Evolutionary conservation across 257 asterid genomes (phyloP), one percentile per base, ranked within the genome.

Genomic region (Penstemon barbatus): DNA sequence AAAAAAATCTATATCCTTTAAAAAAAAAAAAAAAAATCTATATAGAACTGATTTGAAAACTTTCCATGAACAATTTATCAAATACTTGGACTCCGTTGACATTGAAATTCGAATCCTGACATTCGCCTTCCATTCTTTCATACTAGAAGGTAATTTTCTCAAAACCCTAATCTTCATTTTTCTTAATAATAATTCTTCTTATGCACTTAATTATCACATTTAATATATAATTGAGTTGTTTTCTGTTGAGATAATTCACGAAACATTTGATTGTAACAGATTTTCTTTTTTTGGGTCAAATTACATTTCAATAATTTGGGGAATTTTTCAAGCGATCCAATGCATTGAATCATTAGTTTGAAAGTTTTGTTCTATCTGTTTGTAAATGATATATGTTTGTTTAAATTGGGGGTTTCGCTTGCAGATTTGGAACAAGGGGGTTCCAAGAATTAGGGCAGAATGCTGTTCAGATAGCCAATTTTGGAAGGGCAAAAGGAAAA

Each of bases 371-470:
- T 25, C 33, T 25, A 25, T 25, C 33, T 25, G 33, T 25, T 25
- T 25, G 33, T 1, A 25, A 25, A 25, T 25, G 2, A 25, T 70
- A 66, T 51, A 44, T 52, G 6, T 33, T 37, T 56, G 71, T 63
- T 53, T 62, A 57, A 51, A 48, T 78, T 76, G 62, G 60, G 54
- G 65, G 41, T 49, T 58, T 57, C 66, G 79, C 70, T 78, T 71
- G 77, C 82, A 51, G 84, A 77, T 82, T 82, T 77, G 81, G 69
- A 70, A 54, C 6, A 70, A 37, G 70, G 75, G 65, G 66, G 55
- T 72, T 25, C 54, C 50, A n/a, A 61, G 48, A 57, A 55, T 66
- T 69, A n/a, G 69, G 64, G 57, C 53, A 62, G 78, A 51, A 62
- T 74, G 71, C 41, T 71, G 55, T 68, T 71, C 49, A 56, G 71